phyloP scores from a whole-genome alignment of 2,329 filamentous ascomycete species.

The Ascosphaera aggregata region DNA sequence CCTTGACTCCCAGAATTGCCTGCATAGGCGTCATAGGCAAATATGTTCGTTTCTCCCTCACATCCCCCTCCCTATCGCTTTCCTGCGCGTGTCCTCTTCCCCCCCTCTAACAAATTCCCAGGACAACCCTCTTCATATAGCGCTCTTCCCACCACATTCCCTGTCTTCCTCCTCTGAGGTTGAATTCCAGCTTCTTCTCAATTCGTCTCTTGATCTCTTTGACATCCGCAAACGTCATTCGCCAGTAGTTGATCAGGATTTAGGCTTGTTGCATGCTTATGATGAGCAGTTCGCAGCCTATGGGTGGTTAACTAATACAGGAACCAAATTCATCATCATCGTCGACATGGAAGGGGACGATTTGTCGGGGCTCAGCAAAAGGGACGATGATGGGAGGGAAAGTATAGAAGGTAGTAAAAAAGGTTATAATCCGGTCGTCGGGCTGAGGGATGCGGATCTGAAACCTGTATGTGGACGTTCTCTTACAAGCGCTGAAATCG shows the following conservation, averaged over 20 bases:
- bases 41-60: conserved; percentile 35
- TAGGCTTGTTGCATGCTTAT: conserved; percentile 75
- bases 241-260: conserved; percentile 48
- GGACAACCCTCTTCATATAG: conserved; percentile 92
- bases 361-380: conserved; percentile 10
- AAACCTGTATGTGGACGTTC: conserved; percentile 51
- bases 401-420: conserved; percentile 10
- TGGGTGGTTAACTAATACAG: conserved; percentile 91
- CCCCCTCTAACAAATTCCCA: conserved; percentile 17
- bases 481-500: no score
- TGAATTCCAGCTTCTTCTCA: conserved; percentile 79
- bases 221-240: conserved; percentile 58
- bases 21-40: conserved; percentile 88
- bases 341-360: conserved; percentile 66
- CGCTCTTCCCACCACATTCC: conserved; percentile 59
- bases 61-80: not conserved
- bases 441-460: conserved; percentile 65
- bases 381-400: conserved; percentile 2
- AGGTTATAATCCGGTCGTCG: conserved; percentile 25
- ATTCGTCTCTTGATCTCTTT: conserved; percentile 82
- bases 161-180: conserved; percentile 31
- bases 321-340: conserved; percentile 70
- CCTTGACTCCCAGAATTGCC: conserved; percentile 38
- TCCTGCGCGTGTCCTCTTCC: not conserved
- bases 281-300: conserved; percentile 88